These are phyloP conservation scores for apple (Malus domestica) DNA, from an alignment of 306 rosid species.

Conservation along the genomic window DNA sequence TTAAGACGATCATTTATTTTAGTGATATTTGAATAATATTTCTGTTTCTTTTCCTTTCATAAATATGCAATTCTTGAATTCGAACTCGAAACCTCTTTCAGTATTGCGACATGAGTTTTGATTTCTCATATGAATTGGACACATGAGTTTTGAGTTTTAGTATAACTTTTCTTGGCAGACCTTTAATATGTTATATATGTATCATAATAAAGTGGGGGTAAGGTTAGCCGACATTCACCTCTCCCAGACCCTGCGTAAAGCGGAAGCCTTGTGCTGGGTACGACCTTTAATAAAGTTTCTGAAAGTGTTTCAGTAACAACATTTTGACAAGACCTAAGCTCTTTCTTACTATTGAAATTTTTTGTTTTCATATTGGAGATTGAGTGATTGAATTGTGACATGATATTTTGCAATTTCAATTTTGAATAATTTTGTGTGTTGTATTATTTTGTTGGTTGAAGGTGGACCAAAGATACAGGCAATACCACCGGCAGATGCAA, in stretches of 20 bases:
- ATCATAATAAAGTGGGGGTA: background rate
- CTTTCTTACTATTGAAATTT: background rate
- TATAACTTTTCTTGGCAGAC: background rate
- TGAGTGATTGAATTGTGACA: background rate
- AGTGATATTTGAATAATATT: background rate
- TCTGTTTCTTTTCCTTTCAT: background rate
- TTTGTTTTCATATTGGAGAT: background rate
- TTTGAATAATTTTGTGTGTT: background rate
- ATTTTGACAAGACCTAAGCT: background rate
- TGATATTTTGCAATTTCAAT: background rate
- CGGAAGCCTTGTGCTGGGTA: too few species aligned
- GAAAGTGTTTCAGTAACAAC: background rate
- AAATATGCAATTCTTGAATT: background rate
- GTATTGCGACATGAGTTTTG: background rate
- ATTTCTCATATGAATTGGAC: background rate
- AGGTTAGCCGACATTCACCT: too few species aligned
- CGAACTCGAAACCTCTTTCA: background rate
- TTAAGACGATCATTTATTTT: background rate
- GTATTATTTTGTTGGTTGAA: conserved; percentile 3
- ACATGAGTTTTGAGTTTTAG: background rate
- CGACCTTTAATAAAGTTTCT: background rate
- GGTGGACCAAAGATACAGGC: conserved; percentile 97
- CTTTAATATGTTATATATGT: background rate
- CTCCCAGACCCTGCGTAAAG: too few species aligned
- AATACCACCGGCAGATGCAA: conserved; percentile 88